Conservation (phyloP, 2,329 filamentous ascomycete genomes). For the Neurospora sp. region DNA sequence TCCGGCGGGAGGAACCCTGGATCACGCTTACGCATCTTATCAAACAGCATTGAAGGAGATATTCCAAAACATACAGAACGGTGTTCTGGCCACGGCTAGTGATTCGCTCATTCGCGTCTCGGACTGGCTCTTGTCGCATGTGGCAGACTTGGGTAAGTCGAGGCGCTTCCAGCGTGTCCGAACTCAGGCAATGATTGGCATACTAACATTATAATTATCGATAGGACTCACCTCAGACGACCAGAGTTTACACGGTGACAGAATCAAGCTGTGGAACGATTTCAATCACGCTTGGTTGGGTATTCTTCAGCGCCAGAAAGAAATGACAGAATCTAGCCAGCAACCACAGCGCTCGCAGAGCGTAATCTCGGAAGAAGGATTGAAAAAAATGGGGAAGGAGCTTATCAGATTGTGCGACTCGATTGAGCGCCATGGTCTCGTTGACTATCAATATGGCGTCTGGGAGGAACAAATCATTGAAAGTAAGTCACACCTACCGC, state of each 20-base stretch:
- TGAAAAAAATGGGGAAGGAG: conserved; percentile 74
- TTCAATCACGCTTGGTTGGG: conserved; percentile 91
- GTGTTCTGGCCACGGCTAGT: conserved; percentile 38
- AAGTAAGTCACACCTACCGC: conserved; percentile 43
- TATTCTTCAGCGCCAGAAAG: conserved; percentile 73
- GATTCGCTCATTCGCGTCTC: conserved; percentile 43
- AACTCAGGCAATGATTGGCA: not conserved
- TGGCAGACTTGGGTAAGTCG: conserved; percentile 43
- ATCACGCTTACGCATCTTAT: conserved; percentile 60
- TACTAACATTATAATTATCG: conserved; percentile 1
- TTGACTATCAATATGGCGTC: conserved; percentile 95
- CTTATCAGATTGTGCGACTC: conserved; percentile 74
- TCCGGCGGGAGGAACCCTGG: conserved; percentile 42
- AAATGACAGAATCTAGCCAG: conserved; percentile 54
- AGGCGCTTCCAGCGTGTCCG: not conserved
- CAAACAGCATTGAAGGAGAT: conserved; percentile 53
- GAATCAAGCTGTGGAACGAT: conserved; percentile 81
- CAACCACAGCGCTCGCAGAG: conserved; percentile 47
- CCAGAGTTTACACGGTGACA: conserved; percentile 60
- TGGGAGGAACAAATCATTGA: conserved; percentile 88
- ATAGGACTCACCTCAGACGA: conserved; percentile 79
- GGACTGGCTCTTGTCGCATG: conserved; percentile 45
- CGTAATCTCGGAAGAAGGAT: conserved; percentile 55
- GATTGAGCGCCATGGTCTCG: conserved; percentile 82
- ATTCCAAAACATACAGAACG: conserved; percentile 58